A percentile compares a stretch with the other conserved stretches of the same genome.
Conservation (phyloP, 176 grass and related monocot genomes). For the Aechmea fasciata region DNA sequence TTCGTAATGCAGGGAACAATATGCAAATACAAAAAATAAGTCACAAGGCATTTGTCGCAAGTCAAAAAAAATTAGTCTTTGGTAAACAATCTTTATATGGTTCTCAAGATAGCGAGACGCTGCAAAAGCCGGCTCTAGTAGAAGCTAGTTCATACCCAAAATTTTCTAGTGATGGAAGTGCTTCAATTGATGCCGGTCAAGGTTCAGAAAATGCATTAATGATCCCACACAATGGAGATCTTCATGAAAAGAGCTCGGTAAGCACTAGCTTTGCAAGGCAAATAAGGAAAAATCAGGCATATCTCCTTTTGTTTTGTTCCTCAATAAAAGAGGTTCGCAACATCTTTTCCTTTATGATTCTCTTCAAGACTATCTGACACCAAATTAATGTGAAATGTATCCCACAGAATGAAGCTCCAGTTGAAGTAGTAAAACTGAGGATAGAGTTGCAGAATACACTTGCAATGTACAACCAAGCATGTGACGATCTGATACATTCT, state of each 20-base stretch:
- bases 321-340: conserved; percentile 30
- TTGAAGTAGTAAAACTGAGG: conserved; percentile 54
- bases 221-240: conserved; percentile 12
- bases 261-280: conserved; percentile 23
- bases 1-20: conserved; percentile 36
- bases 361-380: neutral
- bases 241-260: conserved; percentile 21
- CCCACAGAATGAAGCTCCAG: conserved; percentile 40
- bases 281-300: conserved; percentile 21
- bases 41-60: conserved; percentile 38
- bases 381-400: conserved; percentile 3
- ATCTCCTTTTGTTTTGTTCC: conserved; percentile 25
- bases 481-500: conserved; percentile 48
- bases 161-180: conserved; percentile 18
- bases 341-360: neutral
- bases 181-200: conserved; percentile 26
- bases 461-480: conserved; percentile 43
- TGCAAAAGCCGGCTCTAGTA: conserved; percentile 23
- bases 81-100: conserved; percentile 29
- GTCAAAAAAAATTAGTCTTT: conserved; percentile 30
- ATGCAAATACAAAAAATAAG: conserved; percentile 37
- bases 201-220: conserved; percentile 32
- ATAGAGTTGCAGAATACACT: conserved; percentile 47
- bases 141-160: conserved; percentile 18
- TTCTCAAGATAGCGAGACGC: conserved; percentile 17